Base-by-base conservation (phyloP, 345 rosid genomes). In the Erucastrum elatum region DNA sequence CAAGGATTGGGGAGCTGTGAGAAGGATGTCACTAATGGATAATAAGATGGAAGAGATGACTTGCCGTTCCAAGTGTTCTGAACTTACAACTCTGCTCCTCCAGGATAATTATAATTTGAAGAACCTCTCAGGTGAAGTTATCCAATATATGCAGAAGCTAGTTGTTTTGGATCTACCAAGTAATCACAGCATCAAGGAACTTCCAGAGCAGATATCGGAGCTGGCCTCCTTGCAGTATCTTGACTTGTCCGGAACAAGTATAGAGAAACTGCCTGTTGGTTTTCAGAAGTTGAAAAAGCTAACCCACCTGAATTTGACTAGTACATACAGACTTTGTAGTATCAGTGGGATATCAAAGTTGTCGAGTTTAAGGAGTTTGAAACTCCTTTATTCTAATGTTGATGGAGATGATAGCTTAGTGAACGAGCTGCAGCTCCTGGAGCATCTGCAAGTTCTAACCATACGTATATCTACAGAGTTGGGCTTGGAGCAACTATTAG, bases 31-130 rank as follows among this genome's bases (percentile, higher is more conserved):
- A 0, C 6, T 85, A 30, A 71, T 83, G 80, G 64, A 25, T 4
- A 83, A 78, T 53, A 17, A 56, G 7, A 72, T 85, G 12, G 65
- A 73, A 13, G 53, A 2, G 17, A 53, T 83, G 25, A n/a, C 6
- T 0, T 76, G 75, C 17, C 31, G 64, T 12, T 74, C 72, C 1
- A 64, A n/a, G 1, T 77, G 79, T n/a, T 58, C 63, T 11, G 51
- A 75, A 31, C 79, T 85, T 29, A 64, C 74, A 64, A 80, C 85
- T 31, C 62, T 85, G 33, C 17, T 82, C 39, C 84, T 78, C 3
- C 70, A 64, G 41, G 1, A 29, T 74, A 76, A 85, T 39, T 9
- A 8, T 79, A 21, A 30, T 0, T 65, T 83, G 70, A 53, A 16
- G 33, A 64, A 1, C 11, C 71, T 80, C 25, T 58, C 75, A 3